phyloP scores from a whole-genome alignment of 306 rosid genomes.

The Hylodesmum podocarpum region DNA sequence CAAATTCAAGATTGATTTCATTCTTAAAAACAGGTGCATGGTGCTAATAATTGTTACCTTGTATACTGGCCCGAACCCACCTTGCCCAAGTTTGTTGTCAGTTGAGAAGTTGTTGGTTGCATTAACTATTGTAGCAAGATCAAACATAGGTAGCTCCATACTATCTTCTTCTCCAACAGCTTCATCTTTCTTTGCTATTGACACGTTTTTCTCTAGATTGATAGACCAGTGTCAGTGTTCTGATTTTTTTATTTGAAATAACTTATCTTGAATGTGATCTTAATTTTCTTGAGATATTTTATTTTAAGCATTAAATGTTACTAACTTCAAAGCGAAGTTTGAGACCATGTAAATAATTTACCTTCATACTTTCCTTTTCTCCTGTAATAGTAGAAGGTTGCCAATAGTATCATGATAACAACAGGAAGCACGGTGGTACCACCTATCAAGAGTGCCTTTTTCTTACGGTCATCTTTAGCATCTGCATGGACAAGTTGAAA shows the following conservation, averaged over 20 bases:
- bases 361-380: neutral
- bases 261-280: neutral
- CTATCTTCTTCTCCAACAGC: conserved; percentile 20
- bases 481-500: neutral
- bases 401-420: neutral
- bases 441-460: neutral
- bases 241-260: neutral
- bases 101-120: conserved; percentile 55
- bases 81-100: conserved; percentile 49
- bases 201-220: neutral
- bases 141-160: conserved; percentile 47
- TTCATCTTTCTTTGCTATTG: neutral
- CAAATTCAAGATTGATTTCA: neutral
- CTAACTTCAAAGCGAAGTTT: neutral
- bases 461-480: neutral
- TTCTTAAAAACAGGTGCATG: neutral
- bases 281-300: neutral
- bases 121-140: conserved; percentile 24
- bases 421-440: neutral
- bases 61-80: conserved; percentile 63
- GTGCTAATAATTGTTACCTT: conserved; percentile 38
- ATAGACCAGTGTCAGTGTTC: neutral
- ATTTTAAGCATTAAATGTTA: neutral
- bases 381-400: neutral
- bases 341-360: neutral